phyloP scores from a whole-genome alignment of 2,329 filamentous ascomycete genomes.

The Sordariomycetes sp. region DNA sequence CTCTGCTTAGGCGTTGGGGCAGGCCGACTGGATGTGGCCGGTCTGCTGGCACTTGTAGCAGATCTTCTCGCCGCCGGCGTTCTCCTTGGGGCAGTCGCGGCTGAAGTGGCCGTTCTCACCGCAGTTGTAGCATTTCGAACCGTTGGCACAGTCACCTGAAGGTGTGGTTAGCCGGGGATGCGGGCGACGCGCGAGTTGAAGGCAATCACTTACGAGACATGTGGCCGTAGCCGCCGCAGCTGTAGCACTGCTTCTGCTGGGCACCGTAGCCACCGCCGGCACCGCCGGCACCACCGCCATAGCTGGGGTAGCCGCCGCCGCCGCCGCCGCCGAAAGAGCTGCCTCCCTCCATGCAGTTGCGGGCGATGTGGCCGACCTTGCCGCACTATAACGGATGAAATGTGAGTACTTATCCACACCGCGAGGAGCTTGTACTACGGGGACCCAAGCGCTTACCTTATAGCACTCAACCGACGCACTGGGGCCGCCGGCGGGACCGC shows the following conservation, averaged over 20 bases:
- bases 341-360: constrained; percentile 67
- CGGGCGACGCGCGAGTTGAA: neutral
- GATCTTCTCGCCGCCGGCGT: constrained; percentile 77
- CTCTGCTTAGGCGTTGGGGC: constrained; percentile 62
- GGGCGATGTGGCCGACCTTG: constrained; percentile 91
- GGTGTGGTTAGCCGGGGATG: neutral
- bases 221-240: constrained; percentile 92
- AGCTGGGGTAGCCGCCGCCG: constrained; percentile 31
- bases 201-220: constrained; percentile 62
- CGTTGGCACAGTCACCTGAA: constrained; percentile 83
- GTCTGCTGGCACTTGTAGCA: constrained; percentile 90
- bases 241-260: constrained; percentile 86
- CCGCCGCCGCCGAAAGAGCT: constrained; percentile 35
- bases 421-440: neutral
- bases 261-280: constrained; percentile 37
- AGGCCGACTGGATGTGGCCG: constrained; percentile 88
- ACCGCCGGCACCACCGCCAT: no score
- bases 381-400: constrained; percentile 51
- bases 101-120: constrained; percentile 89
- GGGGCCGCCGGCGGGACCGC: constrained; percentile 34
- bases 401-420: constrained; percentile 4
- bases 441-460: constrained; percentile 43
- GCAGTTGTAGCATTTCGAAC: constrained; percentile 99
- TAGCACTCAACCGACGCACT: constrained; percentile 67
- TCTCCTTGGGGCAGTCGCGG: constrained; percentile 91